Base-by-base conservation (phyloP, 2,329 filamentous ascomycete genomes). In the Fusarium clavum region DNA sequence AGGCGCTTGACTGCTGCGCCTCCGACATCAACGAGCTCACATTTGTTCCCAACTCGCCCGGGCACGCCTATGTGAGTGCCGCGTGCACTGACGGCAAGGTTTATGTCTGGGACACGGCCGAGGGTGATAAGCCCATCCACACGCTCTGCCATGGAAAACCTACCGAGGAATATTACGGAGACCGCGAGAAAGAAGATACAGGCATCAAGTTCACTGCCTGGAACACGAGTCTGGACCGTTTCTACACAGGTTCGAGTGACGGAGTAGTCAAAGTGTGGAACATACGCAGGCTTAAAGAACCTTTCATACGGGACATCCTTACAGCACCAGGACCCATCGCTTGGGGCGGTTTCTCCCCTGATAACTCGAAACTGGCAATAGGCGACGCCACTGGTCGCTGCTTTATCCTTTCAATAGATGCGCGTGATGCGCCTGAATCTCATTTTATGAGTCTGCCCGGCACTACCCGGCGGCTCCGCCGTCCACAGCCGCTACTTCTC, bases 221-320 rank as follows among this genome's bases (percentile, higher is more conserved):
- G 89, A 88, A 87, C 2, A 83, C 80, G 18, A 86, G 84, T 0
- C 76, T 81, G 1, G 86, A 89, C 57, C 83, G 88, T 0, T 83
- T 91, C 45, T 91, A 91, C 69, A 90, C 88, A 0, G 89, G 88
- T 2, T 87, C 87, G 0, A 90, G 88, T 2, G 89, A 91, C 64
- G 89, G 89, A 3, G 81, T 86, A 0, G 82, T 91, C 18, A 90
- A 88, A 64, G 87, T 88, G 4, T 91, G 89, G 89, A 87, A 90
- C 66, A 78, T 91, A 11, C 84, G 86, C 12, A 80, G 81, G 46
- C 73, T 52, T 53, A 78, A 69, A 29, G 75, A 79, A 55, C 85
- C 82, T 0, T 82, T 87, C 46, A 80, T 90, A 8, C 83, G 85
- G 24, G 81, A 85, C 53, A 77, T 91, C 1, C 79, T 90, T 3